These are phyloP conservation scores for Chaetomium fimeti DNA, from an alignment of 495 filamentous ascomycete species.

Conservation along the genomic window DNA sequence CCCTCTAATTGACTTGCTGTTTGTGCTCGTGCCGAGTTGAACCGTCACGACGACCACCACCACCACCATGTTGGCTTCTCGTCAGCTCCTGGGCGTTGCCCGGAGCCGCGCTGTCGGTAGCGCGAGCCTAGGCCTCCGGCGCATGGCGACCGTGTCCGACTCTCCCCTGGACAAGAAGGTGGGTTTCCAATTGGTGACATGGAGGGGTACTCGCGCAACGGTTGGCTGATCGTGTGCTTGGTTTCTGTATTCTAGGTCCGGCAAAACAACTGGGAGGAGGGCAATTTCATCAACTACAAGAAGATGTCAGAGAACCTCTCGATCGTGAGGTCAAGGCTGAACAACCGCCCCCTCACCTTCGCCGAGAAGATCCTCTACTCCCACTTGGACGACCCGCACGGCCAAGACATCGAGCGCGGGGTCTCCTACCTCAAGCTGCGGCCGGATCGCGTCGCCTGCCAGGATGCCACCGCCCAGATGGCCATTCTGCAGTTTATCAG, in stretches of 20 bases:
- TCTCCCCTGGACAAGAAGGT: constrained; percentile 56
- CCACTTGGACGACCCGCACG: constrained; percentile 95
- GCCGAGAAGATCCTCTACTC: constrained; percentile 99
- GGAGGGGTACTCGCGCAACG: constrained; percentile 11
- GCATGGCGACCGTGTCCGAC: constrained; percentile 56
- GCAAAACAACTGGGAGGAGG: constrained; percentile 58
- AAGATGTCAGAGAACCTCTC: constrained; percentile 98
- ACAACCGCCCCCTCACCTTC: constrained; percentile 85
- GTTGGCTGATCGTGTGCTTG: constrained; percentile 17
- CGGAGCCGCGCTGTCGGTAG: constrained; percentile 49
- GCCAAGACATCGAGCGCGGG: constrained; percentile 93
- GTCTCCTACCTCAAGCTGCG: constrained; percentile 93
- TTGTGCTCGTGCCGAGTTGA: constrained; percentile 29
- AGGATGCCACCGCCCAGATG: constrained; percentile 99
- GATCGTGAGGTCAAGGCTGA: constrained; percentile 77
- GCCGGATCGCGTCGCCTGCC: constrained; percentile 97
- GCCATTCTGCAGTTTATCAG: constrained; percentile 99
- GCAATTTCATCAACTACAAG: constrained; percentile 66
- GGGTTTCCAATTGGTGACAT: constrained; percentile 15
- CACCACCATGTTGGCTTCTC: constrained; percentile 55
- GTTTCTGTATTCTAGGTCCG: constrained; percentile 38
- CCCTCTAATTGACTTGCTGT: constrained; percentile 37
- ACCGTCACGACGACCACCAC: constrained; percentile 42
- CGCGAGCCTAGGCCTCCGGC: constrained; percentile 49
- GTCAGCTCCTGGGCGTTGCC: constrained; percentile 54